Conservation (phyloP, 2,329 filamentous ascomycete species). For the Beauveria pseudobassiana region DNA sequence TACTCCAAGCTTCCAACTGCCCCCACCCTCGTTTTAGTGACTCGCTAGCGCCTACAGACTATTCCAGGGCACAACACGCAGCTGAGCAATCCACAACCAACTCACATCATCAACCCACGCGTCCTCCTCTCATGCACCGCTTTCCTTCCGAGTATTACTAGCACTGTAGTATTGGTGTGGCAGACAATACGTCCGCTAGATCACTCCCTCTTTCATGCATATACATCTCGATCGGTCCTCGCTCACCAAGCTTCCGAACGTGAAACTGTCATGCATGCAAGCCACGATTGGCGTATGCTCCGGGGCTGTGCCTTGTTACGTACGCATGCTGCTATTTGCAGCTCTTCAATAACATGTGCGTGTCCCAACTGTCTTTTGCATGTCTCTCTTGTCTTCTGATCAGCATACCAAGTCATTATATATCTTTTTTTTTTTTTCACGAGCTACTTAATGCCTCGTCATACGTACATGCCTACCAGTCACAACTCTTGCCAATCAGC, state of each 20-base stretch:
- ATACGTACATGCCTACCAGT: slow-evolving; percentile 46
- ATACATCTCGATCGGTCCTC: slow-evolving; percentile 1
- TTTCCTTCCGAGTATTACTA: background rate
- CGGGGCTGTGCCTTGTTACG: background rate
- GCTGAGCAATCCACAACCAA: background rate
- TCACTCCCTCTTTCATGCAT: background rate
- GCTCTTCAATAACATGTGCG: background rate
- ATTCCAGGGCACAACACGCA: background rate
- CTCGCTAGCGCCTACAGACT: background rate
- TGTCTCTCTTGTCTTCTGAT: background rate
- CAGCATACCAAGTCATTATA: background rate
- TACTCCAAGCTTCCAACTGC: background rate
- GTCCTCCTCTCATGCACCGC: background rate
- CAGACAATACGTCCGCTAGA: background rate
- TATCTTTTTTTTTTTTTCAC: background rate
- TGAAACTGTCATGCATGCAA: background rate
- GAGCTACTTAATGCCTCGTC: background rate
- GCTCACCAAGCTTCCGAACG: background rate
- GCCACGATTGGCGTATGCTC: background rate
- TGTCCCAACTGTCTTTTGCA: background rate
- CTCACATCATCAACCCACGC: background rate
- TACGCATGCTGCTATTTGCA: slow-evolving; percentile 1
- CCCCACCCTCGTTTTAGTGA: background rate
- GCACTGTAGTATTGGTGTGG: background rate
- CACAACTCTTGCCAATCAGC: slow-evolving; percentile 52